phyloP scores from a whole-genome alignment of 2,329 filamentous ascomycete genomes.

The Hymenoscyphus infarciens region DNA sequence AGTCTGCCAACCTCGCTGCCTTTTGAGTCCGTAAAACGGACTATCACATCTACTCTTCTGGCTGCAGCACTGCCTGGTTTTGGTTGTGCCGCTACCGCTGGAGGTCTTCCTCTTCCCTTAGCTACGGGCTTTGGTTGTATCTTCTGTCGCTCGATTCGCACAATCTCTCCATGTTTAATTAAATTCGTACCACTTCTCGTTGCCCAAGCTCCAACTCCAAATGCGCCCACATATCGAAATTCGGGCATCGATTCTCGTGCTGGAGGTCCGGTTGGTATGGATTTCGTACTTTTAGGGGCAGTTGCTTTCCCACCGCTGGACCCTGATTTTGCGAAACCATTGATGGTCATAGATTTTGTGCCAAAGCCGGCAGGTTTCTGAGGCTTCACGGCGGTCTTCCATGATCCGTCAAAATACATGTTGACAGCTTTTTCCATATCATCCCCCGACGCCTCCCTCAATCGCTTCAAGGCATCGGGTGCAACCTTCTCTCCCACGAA shows the following conservation, averaged over 20 bases:
- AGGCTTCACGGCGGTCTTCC: conserved; percentile 41
- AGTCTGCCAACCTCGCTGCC: conserved; percentile 84
- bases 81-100: conserved; percentile 22
- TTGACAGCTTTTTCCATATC: conserved; percentile 62
- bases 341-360: conserved; percentile 25
- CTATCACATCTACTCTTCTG: conserved; percentile 77
- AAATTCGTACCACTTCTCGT: conserved; percentile 76
- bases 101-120: conserved; percentile 43
- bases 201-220: conserved; percentile 89
- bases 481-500: conserved; percentile 57
- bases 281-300: background rate
- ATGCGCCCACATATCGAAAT: conserved; percentile 80
- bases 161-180: conserved; percentile 74
- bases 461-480: conserved; percentile 44
- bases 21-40: conserved; percentile 77
- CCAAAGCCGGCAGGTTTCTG: conserved; percentile 7
- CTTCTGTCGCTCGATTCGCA: conserved; percentile 83
- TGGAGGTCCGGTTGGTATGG: background rate
- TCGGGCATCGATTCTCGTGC: conserved; percentile 40
- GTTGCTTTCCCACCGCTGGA: conserved; percentile 17
- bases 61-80: conserved; percentile 43
- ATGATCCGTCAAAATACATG: conserved; percentile 68
- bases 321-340: conserved; percentile 26
- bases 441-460: conserved; percentile 53
- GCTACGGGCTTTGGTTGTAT: conserved; percentile 48